Base-by-base conservation (phyloP, 495 filamentous ascomycete genomes). In the Aspergillus kassunensis region DNA sequence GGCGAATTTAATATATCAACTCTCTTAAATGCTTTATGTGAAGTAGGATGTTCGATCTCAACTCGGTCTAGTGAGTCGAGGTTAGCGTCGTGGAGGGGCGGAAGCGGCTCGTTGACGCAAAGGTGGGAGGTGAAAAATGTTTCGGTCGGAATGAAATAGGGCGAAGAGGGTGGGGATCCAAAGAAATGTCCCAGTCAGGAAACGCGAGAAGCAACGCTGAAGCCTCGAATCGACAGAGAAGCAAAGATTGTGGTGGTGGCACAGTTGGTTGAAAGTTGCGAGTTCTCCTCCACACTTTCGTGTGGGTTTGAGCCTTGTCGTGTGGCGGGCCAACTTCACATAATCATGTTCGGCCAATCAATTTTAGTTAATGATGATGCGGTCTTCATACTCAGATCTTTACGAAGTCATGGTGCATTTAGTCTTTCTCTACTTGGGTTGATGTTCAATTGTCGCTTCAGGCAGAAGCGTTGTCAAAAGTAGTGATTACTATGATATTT, bases 1-100 rank as follows among this genome's bases (percentile, higher is more conserved):
- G 77, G 59, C 66, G 62, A 60, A 31, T 64, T 57, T 36, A 48
- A 34, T 54, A 16, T 58, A 47, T 48, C 50, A 49, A 29, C 46
- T 53, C 57, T 21, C 23, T 30, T 44, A 51, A 44, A 53, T 51
- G 48, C 50, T 49, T 57, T 57, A 55, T 50, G 42, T 36, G 57
- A 60, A 62, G 63, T 55, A 15, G 10, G 18, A 29, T 43, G 41
- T 18, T 43, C 4, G 24, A 18, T 16, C 29, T 34, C 18, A 33
- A 46, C 44, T 34, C 30, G 44, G 44, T 30, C 44, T 46, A 46
- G 44, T 46, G 45, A 25, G 45, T 49, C 21, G 45, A 36, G 34
- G 12, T 49, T 37, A 49, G 34, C 45, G 21, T 39, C 45, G 45
- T 49, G 21, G 45, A 49, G 45, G 33, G 45, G 45, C 45, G 45